phyloP scores from a whole-genome alignment of 176 grass and related monocot species.

The Cenchrus americanus region DNA sequence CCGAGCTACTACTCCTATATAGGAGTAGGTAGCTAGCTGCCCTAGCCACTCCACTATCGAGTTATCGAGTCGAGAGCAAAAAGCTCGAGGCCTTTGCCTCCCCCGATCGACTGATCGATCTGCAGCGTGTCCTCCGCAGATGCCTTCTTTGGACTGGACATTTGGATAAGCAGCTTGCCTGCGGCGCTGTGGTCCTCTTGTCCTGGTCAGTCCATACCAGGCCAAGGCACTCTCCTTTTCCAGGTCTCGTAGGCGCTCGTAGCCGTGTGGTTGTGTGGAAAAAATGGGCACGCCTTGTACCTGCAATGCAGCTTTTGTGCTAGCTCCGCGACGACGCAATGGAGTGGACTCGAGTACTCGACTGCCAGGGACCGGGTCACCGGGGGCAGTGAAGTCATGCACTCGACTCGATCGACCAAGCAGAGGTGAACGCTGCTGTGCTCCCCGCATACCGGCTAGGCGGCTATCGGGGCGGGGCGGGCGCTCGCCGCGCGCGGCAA shows the following conservation, averaged over 20 bases:
- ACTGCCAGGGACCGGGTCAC: too few relatives aligned
- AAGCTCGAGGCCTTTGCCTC: slow-evolving; percentile 16
- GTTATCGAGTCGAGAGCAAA: not conserved
- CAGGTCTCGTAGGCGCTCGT: not conserved
- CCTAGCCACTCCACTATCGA: not conserved
- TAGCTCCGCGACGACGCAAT: not conserved
- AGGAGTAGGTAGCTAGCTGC: not conserved
- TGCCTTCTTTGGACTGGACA: slow-evolving; percentile 35
- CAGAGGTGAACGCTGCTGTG: slow-evolving; percentile 7
- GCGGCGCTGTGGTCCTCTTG: not conserved
- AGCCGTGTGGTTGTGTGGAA: not conserved
- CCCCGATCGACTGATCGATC: not conserved
- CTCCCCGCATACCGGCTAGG: too few relatives aligned
- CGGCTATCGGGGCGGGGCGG: too few relatives aligned
- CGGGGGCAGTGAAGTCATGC: not conserved
- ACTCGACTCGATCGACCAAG: not conserved
- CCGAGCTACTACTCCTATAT: not conserved
- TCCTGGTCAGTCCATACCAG: not conserved
- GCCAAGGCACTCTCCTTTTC: not conserved
- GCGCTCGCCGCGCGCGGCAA: not conserved
- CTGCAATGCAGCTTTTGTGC: not conserved
- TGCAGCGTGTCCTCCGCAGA: not conserved
- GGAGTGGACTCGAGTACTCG: too few relatives aligned
- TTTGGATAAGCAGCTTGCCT: slow-evolving; percentile 27
- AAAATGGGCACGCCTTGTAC: slow-evolving; percentile 2